Evolutionary conservation across 192 early-diverging fungal species (phyloP).

Genomic region (Podila epicladia): DNA sequence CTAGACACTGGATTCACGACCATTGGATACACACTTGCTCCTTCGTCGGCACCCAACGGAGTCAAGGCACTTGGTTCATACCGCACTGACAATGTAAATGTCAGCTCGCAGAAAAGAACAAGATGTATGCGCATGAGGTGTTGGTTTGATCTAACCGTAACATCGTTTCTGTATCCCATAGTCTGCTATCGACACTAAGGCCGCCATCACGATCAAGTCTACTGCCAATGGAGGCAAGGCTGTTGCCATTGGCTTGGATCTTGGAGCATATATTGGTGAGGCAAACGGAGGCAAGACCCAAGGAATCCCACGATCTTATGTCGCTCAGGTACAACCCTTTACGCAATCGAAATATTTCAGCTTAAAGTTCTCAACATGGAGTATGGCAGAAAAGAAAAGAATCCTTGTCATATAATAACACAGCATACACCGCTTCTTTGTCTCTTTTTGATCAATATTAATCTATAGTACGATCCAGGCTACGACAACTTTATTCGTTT

Average conservation of each 20-base stretch:
- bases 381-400: background rate
- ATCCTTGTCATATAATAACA: no score
- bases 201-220: conserved; percentile 12
- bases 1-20: conserved; percentile 9
- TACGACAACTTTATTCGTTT: conserved; percentile 23
- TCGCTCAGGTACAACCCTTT: conserved; percentile 2
- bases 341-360: conserved; percentile 11
- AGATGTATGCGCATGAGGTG: no score
- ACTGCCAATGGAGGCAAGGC: conserved; percentile 15
- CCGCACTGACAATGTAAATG: background rate
- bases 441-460: background rate
- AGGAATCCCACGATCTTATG: conserved; percentile 19
- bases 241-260: conserved; percentile 16
- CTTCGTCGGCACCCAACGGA: background rate
- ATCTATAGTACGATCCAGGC: conserved; percentile 11
- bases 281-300: conserved; percentile 13
- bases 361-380: background rate
- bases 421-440: no score
- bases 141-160: background rate
- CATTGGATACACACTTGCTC: conserved; percentile 6
- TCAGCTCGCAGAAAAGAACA: background rate
- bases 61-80: background rate
- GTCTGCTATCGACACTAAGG: background rate
- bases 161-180: background rate
- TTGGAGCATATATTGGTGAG: conserved; percentile 15